Conservation (phyloP, 1,284 basidiomycete species). For the Hymenochaete sp. region DNA sequence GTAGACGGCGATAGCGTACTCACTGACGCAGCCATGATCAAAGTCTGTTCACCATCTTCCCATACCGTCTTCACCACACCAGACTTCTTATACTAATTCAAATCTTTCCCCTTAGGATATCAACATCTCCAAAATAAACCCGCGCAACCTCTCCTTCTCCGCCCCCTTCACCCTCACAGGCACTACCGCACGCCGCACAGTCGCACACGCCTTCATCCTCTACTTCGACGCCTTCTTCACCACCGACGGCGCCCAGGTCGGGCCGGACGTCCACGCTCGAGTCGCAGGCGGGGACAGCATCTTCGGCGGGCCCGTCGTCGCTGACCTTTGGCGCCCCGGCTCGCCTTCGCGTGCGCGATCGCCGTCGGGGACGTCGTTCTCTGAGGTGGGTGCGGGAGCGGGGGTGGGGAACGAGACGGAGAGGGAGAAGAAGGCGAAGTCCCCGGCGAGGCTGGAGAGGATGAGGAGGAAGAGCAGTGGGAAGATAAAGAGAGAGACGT, state of each 20-base stretch:
- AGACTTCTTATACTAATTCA: not conserved
- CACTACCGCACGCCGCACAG: conserved; percentile 48
- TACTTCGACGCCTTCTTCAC: conserved; percentile 95
- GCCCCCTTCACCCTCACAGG: conserved; percentile 65
- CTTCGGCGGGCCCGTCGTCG: conserved; percentile 55
- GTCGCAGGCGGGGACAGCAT: conserved; percentile 39
- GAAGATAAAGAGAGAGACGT: conserved; percentile 19
- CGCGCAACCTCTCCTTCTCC: conserved; percentile 71
- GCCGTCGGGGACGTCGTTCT: conserved; percentile 6
- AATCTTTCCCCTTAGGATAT: conserved; percentile 48
- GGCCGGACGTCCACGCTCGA: conserved; percentile 42
- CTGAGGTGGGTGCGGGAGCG: conserved; percentile 44
- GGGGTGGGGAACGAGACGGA: conserved; percentile 39
- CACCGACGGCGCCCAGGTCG: conserved; percentile 44
- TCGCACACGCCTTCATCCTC: conserved; percentile 77
- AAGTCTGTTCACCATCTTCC: conserved; percentile 35
- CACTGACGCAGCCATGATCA: conserved; percentile 60
- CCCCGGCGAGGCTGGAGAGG: conserved; percentile 41
- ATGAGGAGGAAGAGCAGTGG: conserved; percentile 41
- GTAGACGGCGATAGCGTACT: conserved; percentile 64
- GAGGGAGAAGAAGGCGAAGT: conserved; percentile 10
- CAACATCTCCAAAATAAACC: conserved; percentile 52
- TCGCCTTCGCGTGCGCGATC: conserved; percentile 14
- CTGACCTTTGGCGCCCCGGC: conserved; percentile 55
- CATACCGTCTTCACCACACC: too few species aligned